Percentiles rank a stretch among this genome's conserved stretches.
phyloP scores from a whole-genome alignment of 1,284 basidiomycete genomes.

The Naganishia sp. region DNA sequence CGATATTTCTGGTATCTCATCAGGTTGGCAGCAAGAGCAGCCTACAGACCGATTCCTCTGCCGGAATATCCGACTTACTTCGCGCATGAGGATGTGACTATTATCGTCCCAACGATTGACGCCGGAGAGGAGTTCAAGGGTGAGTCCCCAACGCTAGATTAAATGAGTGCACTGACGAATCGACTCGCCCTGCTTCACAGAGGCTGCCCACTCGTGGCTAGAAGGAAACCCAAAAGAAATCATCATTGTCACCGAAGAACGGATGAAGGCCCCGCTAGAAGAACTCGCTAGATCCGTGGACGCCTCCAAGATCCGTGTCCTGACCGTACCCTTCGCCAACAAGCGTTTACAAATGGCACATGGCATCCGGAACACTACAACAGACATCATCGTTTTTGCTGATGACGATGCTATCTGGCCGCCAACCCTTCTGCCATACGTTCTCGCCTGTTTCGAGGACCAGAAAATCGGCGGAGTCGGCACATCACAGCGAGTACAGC shows the following conservation, averaged over 20 bases:
- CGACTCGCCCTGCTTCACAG: slow-evolving; percentile 45
- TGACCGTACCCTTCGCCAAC: slow-evolving; percentile 88
- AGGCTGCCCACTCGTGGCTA: slow-evolving; percentile 86
- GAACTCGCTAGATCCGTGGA: slow-evolving; percentile 83
- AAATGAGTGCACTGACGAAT: not conserved
- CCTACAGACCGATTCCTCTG: slow-evolving; percentile 79
- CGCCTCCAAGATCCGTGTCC: slow-evolving; percentile 75
- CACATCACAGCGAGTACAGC: slow-evolving; percentile 82
- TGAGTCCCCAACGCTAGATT: slow-evolving; percentile 34
- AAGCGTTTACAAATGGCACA: slow-evolving; percentile 90
- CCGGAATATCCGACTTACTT: slow-evolving; percentile 85
- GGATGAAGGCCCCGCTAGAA: slow-evolving; percentile 80
- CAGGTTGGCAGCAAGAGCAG: slow-evolving; percentile 69
- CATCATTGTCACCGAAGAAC: slow-evolving; percentile 88
- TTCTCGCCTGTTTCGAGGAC: slow-evolving; percentile 88
- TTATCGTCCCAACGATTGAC: slow-evolving; percentile 91
- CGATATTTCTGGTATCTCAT: slow-evolving; percentile 88
- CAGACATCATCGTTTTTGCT: slow-evolving; percentile 92
- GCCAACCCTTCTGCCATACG: slow-evolving; percentile 76
- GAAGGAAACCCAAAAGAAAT: slow-evolving; percentile 87
- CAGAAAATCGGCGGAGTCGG: slow-evolving; percentile 89
- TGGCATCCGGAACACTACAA: slow-evolving; percentile 81
- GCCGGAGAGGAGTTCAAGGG: slow-evolving; percentile 86
- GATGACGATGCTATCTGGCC: slow-evolving; percentile 96
- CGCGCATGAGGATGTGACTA: slow-evolving; percentile 86